Conservation (phyloP, 495 filamentous ascomycete species). For the Penicillium egyptiacum region DNA sequence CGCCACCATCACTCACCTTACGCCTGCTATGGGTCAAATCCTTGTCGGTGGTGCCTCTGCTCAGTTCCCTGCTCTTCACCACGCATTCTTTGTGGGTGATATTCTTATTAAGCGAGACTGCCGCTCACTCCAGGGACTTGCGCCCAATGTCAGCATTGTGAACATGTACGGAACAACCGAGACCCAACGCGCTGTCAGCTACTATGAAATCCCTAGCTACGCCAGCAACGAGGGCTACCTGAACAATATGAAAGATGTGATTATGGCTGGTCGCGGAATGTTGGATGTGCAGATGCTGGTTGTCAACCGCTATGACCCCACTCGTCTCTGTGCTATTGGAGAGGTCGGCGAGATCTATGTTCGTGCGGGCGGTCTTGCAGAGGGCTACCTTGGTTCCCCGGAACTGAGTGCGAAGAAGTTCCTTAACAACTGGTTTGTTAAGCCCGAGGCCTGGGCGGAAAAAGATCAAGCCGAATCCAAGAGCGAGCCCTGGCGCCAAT, state of each 20-base stretch:
- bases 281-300: conserved; percentile 89
- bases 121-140: conserved; percentile 71
- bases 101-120: conserved; percentile 86
- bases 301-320: conserved; percentile 74
- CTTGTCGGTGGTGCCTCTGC: conserved; percentile 80
- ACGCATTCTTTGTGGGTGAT: conserved; percentile 93
- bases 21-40: conserved; percentile 94
- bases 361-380: conserved; percentile 83
- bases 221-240: conserved; percentile 66
- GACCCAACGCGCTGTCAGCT: conserved; percentile 83
- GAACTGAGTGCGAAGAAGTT: conserved; percentile 79
- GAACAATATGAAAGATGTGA: conserved; percentile 71
- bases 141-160: conserved; percentile 74
- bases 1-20: conserved; percentile 86
- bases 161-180: conserved; percentile 96
- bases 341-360: conserved; percentile 88
- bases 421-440: conserved; percentile 84
- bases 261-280: conserved; percentile 90
- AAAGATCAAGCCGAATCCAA: conserved; percentile 53
- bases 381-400: conserved; percentile 75
- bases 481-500: conserved; percentile 67
- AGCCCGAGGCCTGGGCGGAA: conserved; percentile 69
- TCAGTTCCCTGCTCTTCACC: conserved; percentile 72
- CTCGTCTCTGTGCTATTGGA: conserved; percentile 72
- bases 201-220: conserved; percentile 77